Percentiles rank a stretch among this genome's conserved stretches.
Evolutionary conservation across 176 grass and related monocot genomes (phyloP).

Genomic region (Aegilops sharonensis): DNA sequence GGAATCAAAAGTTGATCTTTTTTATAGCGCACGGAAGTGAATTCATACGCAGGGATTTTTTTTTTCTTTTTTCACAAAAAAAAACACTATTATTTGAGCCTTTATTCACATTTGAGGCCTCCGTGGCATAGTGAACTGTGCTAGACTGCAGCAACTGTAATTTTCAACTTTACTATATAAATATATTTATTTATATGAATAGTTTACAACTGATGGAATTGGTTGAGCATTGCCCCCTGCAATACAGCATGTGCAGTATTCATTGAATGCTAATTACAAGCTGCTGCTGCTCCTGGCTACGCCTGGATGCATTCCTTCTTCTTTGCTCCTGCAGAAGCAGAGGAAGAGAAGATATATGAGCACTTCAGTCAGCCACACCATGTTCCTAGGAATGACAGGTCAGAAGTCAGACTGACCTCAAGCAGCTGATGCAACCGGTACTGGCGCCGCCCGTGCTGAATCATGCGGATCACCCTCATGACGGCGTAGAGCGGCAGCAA

Average conservation of each 20-base stretch:
- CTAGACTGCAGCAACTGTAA: not conserved
- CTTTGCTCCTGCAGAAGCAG: constrained; percentile 41
- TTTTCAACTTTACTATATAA: constrained; percentile 5
- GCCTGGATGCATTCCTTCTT: constrained; percentile 44
- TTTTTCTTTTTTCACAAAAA: not conserved
- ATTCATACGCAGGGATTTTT: not conserved
- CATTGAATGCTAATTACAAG: constrained; percentile 43
- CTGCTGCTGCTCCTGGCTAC: constrained; percentile 17
- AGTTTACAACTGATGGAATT: constrained; percentile 26
- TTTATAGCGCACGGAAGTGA: not conserved
- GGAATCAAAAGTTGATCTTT: not conserved
- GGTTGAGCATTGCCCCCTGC: not conserved
- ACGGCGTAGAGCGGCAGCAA: constrained; percentile 56
- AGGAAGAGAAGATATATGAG: not conserved
- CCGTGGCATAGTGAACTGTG: not conserved
- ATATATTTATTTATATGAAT: not conserved
- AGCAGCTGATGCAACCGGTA: constrained; percentile 47
- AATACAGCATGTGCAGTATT: constrained; percentile 19
- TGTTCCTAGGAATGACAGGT: not conserved
- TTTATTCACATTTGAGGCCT: constrained; percentile 8
- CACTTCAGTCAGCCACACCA: not conserved
- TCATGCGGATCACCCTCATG: constrained; percentile 49
- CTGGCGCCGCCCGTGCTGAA: constrained; percentile 41
- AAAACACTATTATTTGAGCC: not conserved
- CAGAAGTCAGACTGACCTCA: constrained; percentile 35